Percentiles rank a stretch among this genome's conserved stretches.
Evolutionary conservation across 1,284 basidiomycete species (phyloP).

Genomic region (Exobasidium cylindrosporum): DNA sequence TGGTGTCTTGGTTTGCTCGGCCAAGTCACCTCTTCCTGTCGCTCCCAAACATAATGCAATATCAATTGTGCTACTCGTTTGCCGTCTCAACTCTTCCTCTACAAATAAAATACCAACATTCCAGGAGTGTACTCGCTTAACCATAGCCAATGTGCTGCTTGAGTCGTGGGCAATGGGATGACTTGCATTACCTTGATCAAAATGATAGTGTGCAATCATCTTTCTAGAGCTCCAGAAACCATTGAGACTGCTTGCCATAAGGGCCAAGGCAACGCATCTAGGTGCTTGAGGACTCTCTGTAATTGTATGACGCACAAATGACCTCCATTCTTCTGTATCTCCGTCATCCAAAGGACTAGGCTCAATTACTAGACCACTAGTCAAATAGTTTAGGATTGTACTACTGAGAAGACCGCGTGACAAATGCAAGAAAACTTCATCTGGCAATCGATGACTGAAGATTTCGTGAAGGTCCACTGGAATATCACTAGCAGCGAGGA

Average conservation of each 20-base stretch:
- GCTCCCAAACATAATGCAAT: conserved; percentile 91
- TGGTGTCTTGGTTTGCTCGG: conserved; percentile 40
- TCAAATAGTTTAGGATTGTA: conserved; percentile 84
- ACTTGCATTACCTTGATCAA: conserved; percentile 24
- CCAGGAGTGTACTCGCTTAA: conserved; percentile 87
- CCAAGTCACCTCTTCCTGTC: conserved; percentile 59
- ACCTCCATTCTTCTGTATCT: conserved; percentile 86
- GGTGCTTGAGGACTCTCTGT: conserved; percentile 86
- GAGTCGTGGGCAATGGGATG: conserved; percentile 57
- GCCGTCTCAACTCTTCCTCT: conserved; percentile 89
- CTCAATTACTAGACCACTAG: conserved; percentile 76
- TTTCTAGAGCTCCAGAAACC: conserved; percentile 50
- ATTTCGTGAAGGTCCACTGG: conserved; percentile 89
- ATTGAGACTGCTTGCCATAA: conserved; percentile 43
- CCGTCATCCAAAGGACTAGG: conserved; percentile 88
- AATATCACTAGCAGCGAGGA: conserved; percentile 74
- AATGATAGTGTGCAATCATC: conserved; percentile 47
- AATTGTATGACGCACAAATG: conserved; percentile 91
- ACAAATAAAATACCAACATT: conserved; percentile 80
- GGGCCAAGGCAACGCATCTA: conserved; percentile 73
- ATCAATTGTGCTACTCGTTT: conserved; percentile 97
- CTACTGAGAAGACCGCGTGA: conserved; percentile 85
- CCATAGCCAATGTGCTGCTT: conserved; percentile 74
- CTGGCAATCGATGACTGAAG: conserved; percentile 89
- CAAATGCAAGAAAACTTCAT: conserved; percentile 94